Evolutionary conservation across 805 yeast species (phyloP).

Genomic region (Metschnikowia orientalis): DNA sequence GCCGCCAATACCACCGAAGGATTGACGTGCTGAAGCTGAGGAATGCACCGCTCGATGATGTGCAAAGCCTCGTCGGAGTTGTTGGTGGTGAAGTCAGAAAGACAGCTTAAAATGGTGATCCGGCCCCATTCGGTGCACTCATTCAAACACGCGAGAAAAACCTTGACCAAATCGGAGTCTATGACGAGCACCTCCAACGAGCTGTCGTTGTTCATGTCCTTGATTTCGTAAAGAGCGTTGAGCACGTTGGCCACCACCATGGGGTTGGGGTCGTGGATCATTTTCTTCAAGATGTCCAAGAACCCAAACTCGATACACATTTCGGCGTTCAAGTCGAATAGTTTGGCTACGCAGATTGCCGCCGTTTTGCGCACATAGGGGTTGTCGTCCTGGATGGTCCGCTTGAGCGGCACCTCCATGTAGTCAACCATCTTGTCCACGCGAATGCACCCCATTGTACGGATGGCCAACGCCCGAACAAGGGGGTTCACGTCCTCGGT

Average conservation of each 20-base stretch:
- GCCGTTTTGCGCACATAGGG: slow-evolving; percentile 98
- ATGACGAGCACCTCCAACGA: slow-evolving; percentile 33
- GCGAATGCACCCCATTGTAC: slow-evolving; percentile 98
- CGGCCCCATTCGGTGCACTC: slow-evolving; percentile 99
- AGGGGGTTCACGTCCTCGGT: slow-evolving; percentile 96
- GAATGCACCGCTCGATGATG: slow-evolving; percentile 83
- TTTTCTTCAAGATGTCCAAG: slow-evolving; percentile 55
- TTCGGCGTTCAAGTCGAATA: slow-evolving; percentile 78
- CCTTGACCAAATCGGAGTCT: slow-evolving; percentile 44
- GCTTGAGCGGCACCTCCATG: slow-evolving; percentile 81
- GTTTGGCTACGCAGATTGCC: slow-evolving; percentile 92
- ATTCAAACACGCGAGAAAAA: slow-evolving; percentile 76
- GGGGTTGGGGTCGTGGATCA: slow-evolving; percentile 85
- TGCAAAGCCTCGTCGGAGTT: slow-evolving; percentile 68
- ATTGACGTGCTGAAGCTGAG: slow-evolving; percentile 95
- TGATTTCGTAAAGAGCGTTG: slow-evolving; percentile 78
- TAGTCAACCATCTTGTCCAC: slow-evolving; percentile 95
- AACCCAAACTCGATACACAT: slow-evolving; percentile 87
- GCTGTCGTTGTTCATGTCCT: slow-evolving; percentile 56
- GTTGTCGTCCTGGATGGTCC: slow-evolving; percentile 85
- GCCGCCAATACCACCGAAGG: slow-evolving; percentile 90
- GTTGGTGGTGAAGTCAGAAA: slow-evolving; percentile 62
- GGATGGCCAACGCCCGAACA: slow-evolving; percentile 90
- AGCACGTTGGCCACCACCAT: slow-evolving; percentile 97
- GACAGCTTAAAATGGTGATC: slow-evolving; percentile 77